A percentile compares a stretch with the other conserved stretches of the same genome.
These are phyloP conservation scores for Curvularia verruculosa DNA, from an alignment of 2,329 filamentous ascomycete species.

Conservation along the genomic window DNA sequence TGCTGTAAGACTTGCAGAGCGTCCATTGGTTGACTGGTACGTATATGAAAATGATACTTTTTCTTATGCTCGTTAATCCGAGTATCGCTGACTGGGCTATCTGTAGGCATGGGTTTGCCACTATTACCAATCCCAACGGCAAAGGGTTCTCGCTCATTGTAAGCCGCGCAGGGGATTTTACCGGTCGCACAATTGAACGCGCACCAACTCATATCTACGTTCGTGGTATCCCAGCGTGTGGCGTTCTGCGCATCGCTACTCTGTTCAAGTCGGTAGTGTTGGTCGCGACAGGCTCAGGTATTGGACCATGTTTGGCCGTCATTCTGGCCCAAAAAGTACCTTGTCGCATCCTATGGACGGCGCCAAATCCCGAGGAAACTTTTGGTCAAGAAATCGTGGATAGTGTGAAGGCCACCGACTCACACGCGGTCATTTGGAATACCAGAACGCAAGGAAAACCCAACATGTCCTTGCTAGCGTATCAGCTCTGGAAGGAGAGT, in stretches of 20 bases:
- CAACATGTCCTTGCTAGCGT: constrained; percentile 66
- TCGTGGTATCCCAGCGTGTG: constrained; percentile 45
- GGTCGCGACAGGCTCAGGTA: constrained; percentile 48
- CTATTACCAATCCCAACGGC: constrained; percentile 44
- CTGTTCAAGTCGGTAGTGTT: constrained; percentile 47
- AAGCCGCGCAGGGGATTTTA: constrained; percentile 49
- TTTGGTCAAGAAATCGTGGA: constrained; percentile 67
- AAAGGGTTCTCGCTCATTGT: constrained; percentile 47
- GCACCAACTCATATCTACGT: constrained; percentile 45
- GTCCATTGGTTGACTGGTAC: constrained; percentile 40
- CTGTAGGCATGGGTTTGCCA: constrained; percentile 45
- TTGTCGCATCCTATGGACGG: constrained; percentile 73
- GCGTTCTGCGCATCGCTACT: constrained; percentile 44
- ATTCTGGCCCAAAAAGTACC: constrained; percentile 57
- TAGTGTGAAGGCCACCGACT: constrained; percentile 64
- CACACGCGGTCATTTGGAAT: constrained; percentile 71
- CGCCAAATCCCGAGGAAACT: constrained; percentile 66
- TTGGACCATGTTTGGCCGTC: constrained; percentile 55
- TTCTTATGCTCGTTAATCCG: not conserved
- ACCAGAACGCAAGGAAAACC: constrained; percentile 66
- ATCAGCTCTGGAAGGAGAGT: constrained; percentile 58
- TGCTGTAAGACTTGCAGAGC: constrained; percentile 38
- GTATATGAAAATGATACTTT: too few species aligned
- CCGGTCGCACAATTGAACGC: constrained; percentile 40
- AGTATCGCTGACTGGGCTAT: not conserved